Evolutionary conservation across 2,329 filamentous ascomycete species (phyloP).

Genomic region (Aspergillus hiratsukae): DNA sequence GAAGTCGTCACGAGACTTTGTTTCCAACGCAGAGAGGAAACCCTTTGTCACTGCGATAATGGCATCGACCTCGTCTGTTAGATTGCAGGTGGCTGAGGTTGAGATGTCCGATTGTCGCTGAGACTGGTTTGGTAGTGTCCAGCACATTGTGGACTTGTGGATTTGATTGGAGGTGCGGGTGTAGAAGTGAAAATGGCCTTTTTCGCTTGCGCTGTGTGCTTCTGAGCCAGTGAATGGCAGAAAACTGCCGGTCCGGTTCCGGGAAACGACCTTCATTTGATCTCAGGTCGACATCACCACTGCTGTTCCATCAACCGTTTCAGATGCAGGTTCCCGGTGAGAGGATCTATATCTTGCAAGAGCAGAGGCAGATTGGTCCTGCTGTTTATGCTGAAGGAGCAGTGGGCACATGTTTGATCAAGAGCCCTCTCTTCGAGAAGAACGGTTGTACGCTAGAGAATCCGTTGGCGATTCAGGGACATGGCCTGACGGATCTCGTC

Average conservation of each 20-base stretch:
- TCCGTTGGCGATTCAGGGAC: not conserved
- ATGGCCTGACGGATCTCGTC: not conserved
- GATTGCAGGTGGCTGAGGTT: not conserved
- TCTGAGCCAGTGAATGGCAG: not conserved
- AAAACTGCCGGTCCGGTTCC: not conserved
- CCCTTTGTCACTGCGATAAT: conserved; percentile 27
- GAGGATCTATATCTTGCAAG: not conserved
- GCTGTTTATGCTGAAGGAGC: not conserved
- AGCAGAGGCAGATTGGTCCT: not conserved
- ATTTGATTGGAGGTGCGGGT: not conserved
- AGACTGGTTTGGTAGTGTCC: conserved; percentile 5
- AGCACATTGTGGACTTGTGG: conserved; percentile 12
- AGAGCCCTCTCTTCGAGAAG: not conserved
- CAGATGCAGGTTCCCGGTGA: not conserved
- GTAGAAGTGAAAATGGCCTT: not conserved
- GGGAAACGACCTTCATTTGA: not conserved
- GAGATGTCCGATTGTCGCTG: not conserved
- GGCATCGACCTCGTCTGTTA: conserved; percentile 14
- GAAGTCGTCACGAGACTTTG: conserved; percentile 28
- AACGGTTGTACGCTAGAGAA: not conserved
- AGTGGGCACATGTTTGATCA: not conserved
- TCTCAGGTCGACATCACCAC: not conserved
- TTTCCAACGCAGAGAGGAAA: conserved; percentile 27
- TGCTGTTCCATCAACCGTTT: not conserved
- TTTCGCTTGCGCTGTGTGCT: not conserved